Evolutionary conservation across 345 rosid species (phyloP).

Genomic region (Lenwebbia sp.): DNA sequence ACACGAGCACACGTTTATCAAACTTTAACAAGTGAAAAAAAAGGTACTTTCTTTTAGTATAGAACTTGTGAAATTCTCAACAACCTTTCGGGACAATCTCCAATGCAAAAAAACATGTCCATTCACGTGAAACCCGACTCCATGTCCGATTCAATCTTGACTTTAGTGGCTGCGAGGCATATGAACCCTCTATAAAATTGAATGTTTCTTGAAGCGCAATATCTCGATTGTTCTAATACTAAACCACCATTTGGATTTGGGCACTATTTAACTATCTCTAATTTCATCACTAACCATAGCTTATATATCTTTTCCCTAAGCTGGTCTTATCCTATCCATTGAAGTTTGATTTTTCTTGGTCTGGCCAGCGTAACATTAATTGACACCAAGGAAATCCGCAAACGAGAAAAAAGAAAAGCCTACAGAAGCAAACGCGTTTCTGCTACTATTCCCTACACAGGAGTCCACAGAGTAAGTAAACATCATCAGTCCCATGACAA

Average conservation of each 20-base stretch:
- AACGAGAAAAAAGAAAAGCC: not conserved
- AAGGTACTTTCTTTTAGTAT: not conserved
- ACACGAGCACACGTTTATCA: not conserved
- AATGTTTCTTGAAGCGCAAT: not conserved
- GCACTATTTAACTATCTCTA: not conserved
- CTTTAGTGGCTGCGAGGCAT: not conserved
- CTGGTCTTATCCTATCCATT: not conserved
- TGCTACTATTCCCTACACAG: not conserved
- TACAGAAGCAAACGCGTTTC: not conserved
- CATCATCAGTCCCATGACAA: not conserved
- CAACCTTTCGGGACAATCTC: not conserved
- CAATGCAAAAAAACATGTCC: not conserved
- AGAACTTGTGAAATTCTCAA: not conserved
- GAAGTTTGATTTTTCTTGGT: not conserved
- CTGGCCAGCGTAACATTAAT: not conserved
- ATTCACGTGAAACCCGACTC: not conserved
- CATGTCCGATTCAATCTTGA: not conserved
- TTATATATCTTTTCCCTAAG: not conserved
- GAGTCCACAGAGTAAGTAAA: not conserved
- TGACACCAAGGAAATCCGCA: not conserved
- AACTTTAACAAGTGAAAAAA: not conserved
- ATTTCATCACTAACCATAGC: not conserved
- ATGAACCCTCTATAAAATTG: not conserved
- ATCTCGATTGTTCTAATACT: not conserved
- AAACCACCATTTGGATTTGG: not conserved